Evolutionary conservation across 176 grass and related monocot genomes (phyloP).

Genomic region (Leersia perrieri): DNA sequence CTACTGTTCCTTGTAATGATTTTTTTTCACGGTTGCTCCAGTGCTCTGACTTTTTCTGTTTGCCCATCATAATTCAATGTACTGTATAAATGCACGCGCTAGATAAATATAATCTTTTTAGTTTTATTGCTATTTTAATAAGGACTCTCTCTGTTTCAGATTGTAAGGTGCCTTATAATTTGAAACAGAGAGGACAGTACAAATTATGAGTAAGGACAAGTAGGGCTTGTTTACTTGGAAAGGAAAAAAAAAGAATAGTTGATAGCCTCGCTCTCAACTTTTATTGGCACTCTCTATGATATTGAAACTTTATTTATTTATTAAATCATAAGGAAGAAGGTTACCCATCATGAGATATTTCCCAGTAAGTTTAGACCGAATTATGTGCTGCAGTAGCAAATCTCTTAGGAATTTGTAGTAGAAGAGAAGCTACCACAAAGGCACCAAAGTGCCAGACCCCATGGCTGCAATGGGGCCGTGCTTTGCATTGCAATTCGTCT

Average conservation of each 20-base stretch:
- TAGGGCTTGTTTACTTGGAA: not conserved
- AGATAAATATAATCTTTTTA: not conserved
- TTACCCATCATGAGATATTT: not conserved
- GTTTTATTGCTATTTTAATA: not conserved
- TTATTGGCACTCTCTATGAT: not conserved
- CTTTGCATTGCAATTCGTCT: slow-evolving; percentile 20
- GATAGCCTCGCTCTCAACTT: not conserved
- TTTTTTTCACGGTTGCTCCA: not conserved
- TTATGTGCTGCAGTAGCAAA: not conserved
- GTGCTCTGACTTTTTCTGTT: not conserved
- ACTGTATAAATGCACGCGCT: slow-evolving; percentile 39
- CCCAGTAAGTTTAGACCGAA: not conserved
- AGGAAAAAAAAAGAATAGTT: not conserved
- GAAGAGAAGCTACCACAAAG: slow-evolving; percentile 18
- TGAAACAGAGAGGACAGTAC: no score
- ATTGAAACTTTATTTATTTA: not conserved
- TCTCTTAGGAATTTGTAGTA: not conserved
- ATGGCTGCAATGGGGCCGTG: slow-evolving; percentile 24
- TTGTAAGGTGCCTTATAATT: no score
- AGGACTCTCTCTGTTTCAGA: no score
- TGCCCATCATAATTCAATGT: slow-evolving; percentile 11
- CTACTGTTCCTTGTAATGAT: not conserved
- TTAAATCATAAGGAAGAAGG: not conserved
- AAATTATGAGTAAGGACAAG: not conserved
- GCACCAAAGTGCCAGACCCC: not conserved